phyloP scores from a whole-genome alignment of 768 basidiomycete genomes.

The Podaxis sp. region DNA sequence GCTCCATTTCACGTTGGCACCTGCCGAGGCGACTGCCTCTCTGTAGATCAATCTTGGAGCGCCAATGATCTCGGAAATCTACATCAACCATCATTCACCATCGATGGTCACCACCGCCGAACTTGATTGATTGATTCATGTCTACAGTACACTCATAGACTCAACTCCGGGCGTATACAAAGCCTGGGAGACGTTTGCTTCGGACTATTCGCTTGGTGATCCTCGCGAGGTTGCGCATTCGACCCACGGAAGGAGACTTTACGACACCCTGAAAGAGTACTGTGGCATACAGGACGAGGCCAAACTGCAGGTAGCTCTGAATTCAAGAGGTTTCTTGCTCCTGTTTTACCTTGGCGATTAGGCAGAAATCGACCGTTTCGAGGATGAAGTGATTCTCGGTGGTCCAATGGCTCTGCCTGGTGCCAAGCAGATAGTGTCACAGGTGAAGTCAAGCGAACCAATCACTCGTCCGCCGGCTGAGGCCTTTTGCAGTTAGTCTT shows the following conservation, averaged over 20 bases:
- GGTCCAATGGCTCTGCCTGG: conserved; percentile 70
- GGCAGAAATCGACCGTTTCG: conserved; percentile 76
- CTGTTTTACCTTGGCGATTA: background rate
- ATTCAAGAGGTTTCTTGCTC: background rate
- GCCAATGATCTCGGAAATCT: background rate
- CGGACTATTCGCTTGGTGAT: conserved; percentile 58
- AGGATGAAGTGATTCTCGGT: conserved; percentile 67
- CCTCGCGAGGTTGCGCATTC: conserved; percentile 47
- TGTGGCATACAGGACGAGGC: conserved; percentile 61
- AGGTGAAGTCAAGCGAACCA: conserved; percentile 36
- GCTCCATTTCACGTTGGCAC: background rate
- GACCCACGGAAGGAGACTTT: conserved; percentile 75
- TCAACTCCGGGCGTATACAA: conserved; percentile 81
- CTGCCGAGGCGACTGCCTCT: background rate
- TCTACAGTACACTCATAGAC: conserved; percentile 67
- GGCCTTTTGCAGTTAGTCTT: conserved; percentile 29
- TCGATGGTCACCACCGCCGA: background rate
- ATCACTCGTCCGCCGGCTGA: background rate
- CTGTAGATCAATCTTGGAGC: background rate
- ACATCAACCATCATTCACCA: conserved; percentile 11
- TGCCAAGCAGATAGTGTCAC: conserved; percentile 51
- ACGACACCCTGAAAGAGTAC: conserved; percentile 72
- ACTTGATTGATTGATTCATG: conserved; percentile 5
- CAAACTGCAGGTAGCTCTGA: conserved; percentile 50
- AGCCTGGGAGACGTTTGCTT: conserved; percentile 73